These are phyloP conservation scores for Desmodesmus armatus DNA, from an alignment of 139 green algal species.

Conservation along the genomic window DNA sequence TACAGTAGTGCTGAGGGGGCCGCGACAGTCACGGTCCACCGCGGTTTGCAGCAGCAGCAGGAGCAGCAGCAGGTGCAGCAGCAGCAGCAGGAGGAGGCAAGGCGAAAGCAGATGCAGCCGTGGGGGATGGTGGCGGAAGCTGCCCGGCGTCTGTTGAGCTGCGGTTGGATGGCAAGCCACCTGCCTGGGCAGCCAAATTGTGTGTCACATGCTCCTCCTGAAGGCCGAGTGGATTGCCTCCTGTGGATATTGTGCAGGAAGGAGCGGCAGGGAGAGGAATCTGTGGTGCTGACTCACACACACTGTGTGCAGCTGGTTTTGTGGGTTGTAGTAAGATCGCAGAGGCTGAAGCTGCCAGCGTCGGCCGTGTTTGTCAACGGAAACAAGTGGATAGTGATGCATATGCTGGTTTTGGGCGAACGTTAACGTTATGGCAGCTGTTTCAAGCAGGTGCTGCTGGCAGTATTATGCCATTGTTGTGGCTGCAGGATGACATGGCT, in stretches of 20 bases:
- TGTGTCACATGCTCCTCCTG: conserved; percentile 65
- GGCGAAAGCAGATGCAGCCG: neutral
- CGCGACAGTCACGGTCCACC: conserved; percentile 11
- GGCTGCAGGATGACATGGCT: too few species aligned
- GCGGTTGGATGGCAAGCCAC: conserved; percentile 57
- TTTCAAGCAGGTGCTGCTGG: too few species aligned
- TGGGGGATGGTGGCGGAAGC: neutral
- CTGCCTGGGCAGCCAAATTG: conserved; percentile 53
- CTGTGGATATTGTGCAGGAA: neutral
- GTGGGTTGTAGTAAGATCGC: too few species aligned
- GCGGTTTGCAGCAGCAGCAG: neutral
- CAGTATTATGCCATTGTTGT: too few species aligned
- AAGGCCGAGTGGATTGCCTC: neutral
- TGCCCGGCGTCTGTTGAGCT: conserved; percentile 33
- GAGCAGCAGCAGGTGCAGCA: conserved; percentile 8
- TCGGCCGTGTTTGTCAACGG: too few species aligned
- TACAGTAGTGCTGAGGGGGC: conserved; percentile 54
- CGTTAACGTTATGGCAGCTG: too few species aligned
- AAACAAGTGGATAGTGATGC: too few species aligned
- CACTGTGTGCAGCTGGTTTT: neutral
- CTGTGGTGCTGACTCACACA: neutral
- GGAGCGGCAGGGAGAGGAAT: neutral
- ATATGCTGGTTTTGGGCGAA: too few species aligned
- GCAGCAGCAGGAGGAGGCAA: neutral
- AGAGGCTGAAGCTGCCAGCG: too few species aligned